Evolutionary conservation across 345 rosid species (phyloP).

Genomic region (Citropsis articulata): DNA sequence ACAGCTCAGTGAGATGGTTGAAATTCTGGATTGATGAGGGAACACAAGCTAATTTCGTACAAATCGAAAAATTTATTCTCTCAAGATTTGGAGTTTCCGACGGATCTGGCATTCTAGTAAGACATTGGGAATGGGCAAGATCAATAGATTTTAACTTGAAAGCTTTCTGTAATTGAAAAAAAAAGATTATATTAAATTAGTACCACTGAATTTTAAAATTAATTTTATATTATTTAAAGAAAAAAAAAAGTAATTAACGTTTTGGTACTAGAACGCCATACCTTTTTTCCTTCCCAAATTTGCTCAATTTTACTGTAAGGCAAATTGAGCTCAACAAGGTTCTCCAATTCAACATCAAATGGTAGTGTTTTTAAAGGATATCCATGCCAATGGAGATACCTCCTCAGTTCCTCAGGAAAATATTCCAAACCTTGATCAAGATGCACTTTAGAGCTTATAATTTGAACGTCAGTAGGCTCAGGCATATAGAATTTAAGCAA

Average conservation of each 20-base stretch:
- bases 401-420: background rate
- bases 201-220: too few species aligned
- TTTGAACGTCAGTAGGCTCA: background rate
- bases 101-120: background rate
- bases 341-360: background rate
- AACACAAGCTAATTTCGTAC: background rate
- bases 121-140: background rate
- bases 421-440: background rate
- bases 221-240: too few species aligned
- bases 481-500: background rate
- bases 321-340: background rate
- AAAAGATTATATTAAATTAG: too few species aligned
- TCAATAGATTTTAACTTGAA: background rate
- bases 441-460: background rate
- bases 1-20: background rate
- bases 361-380: background rate
- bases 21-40: background rate
- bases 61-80: background rate
- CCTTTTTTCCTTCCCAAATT: background rate
- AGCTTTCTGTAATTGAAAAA: too few species aligned
- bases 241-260: background rate
- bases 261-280: background rate
- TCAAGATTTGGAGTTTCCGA: background rate
- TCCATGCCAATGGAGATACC: background rate
- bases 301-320: background rate